Evolutionary conservation across 192 early-diverging fungal genomes (phyloP).

Genomic region (Coemansia sp.): DNA sequence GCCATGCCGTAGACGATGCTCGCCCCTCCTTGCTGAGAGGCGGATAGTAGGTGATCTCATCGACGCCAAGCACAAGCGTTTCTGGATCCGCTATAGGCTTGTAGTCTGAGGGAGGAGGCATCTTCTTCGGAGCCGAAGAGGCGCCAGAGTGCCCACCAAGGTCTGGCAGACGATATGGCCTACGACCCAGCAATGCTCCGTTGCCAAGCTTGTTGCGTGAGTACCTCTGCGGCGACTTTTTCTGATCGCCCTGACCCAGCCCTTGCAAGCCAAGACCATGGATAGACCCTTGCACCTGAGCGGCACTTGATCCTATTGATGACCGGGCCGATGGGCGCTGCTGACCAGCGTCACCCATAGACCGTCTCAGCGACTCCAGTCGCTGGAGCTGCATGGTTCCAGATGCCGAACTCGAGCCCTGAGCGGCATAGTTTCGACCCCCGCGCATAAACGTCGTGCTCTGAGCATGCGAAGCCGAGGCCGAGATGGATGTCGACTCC

Average conservation of each 20-base stretch:
- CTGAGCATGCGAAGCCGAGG: conserved; percentile 2
- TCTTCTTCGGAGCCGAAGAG: conserved; percentile 18
- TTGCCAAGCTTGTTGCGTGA: conserved; percentile 10
- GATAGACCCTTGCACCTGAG: conserved; percentile 11
- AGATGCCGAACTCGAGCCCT: neutral
- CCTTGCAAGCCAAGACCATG: conserved; percentile 50
- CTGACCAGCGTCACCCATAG: conserved; percentile 24
- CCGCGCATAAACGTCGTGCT: neutral
- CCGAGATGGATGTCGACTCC: neutral
- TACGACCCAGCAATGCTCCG: conserved; percentile 4
- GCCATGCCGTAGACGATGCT: conserved; percentile 38
- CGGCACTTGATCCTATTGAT: conserved; percentile 12
- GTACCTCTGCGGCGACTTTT: conserved; percentile 14
- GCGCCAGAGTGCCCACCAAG: conserved; percentile 18
- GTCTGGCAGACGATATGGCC: conserved; percentile 13
- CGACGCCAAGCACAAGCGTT: conserved; percentile 24
- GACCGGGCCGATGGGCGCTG: conserved; percentile 36
- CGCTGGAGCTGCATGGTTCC: conserved; percentile 26
- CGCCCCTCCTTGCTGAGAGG: conserved; percentile 10
- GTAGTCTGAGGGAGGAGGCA: conserved; percentile 47
- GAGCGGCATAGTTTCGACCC: conserved; percentile 1
- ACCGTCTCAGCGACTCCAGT: conserved; percentile 39
- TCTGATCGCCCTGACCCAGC: conserved; percentile 20
- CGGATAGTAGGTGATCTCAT: conserved; percentile 43
- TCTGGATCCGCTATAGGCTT: conserved; percentile 53